These are phyloP conservation scores for Yarrowia sp. DNA, from an alignment of 805 yeast species.

Conservation along the genomic window DNA sequence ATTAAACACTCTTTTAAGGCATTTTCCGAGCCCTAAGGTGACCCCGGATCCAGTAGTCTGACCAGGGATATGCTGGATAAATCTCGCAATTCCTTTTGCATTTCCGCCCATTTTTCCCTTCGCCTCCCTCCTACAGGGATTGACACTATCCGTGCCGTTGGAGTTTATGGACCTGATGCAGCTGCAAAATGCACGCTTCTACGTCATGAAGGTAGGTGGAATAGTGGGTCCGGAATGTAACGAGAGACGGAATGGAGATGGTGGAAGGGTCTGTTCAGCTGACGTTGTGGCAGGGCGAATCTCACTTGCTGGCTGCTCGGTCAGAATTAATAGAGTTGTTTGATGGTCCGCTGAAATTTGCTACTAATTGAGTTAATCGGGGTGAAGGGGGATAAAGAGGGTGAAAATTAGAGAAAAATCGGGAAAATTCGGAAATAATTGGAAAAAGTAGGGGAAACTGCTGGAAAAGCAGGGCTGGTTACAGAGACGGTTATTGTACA, in stretches of 20 bases:
- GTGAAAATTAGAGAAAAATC: not conserved
- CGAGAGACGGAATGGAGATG: too few species aligned
- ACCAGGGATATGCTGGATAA: too few species aligned
- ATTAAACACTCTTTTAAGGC: too few species aligned
- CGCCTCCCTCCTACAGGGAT: not conserved
- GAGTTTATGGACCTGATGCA: constrained; percentile 12
- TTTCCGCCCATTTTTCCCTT: not conserved
- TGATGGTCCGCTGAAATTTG: not conserved
- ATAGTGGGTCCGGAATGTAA: constrained; percentile 26
- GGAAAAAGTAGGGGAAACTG: not conserved
- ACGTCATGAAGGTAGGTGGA: constrained; percentile 8
- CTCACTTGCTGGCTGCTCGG: too few species aligned
- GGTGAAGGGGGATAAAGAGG: not conserved
- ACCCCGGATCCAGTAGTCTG: too few species aligned
- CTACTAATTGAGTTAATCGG: constrained; percentile 20
- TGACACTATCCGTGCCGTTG: constrained; percentile 28
- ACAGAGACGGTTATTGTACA: too few species aligned
- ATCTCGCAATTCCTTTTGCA: too few species aligned
- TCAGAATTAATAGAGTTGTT: not conserved
- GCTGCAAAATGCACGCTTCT: constrained; percentile 6
- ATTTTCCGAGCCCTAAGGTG: too few species aligned
- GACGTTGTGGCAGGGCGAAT: too few species aligned
- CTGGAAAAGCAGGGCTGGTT: too few species aligned
- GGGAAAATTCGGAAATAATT: not conserved
- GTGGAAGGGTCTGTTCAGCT: too few species aligned